Percentiles rank a stretch among this genome's conserved stretches.
Conservation (phyloP, 2,329 filamentous ascomycete species). For the Ciborinia camelliae region DNA sequence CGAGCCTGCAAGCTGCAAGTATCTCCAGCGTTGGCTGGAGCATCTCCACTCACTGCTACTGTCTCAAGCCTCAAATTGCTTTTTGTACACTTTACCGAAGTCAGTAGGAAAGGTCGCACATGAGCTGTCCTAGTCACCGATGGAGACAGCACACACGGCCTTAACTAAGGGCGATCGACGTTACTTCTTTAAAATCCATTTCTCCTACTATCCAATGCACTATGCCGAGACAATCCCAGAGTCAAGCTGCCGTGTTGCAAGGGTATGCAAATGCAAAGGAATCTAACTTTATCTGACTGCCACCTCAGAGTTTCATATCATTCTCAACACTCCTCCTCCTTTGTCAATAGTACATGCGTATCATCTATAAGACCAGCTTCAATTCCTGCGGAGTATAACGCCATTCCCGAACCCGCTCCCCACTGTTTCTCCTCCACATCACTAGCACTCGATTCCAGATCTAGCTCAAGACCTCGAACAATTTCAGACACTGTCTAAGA, state of each 20-base stretch:
- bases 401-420: conserved; percentile 32
- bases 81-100: conserved; percentile 29
- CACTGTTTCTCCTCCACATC: conserved; percentile 32
- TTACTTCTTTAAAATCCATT: conserved; percentile 34
- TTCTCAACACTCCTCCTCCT: conserved; percentile 19
- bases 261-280: conserved; percentile 35
- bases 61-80: conserved; percentile 32
- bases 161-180: conserved; percentile 36
- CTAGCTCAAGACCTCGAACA: conserved; percentile 20
- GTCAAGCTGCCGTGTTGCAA: conserved; percentile 37
- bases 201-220: conserved; percentile 35
- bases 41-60: conserved; percentile 33
- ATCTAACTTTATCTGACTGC: conserved; percentile 32
- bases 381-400: conserved; percentile 37
- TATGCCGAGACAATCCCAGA: conserved; percentile 37
- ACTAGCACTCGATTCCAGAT: conserved; percentile 25
- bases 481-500: conserved; percentile 23
- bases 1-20: conserved; percentile 31
- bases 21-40: conserved; percentile 35
- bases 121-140: conserved; percentile 34
- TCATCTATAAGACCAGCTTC: conserved; percentile 36
- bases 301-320: conserved; percentile 34
- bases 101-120: conserved; percentile 33
- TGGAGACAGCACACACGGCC: conserved; percentile 37
- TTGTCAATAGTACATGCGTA: conserved; percentile 21